Base-by-base conservation (phyloP, 345 rosid species). In the Ceriops zippeliana region DNA sequence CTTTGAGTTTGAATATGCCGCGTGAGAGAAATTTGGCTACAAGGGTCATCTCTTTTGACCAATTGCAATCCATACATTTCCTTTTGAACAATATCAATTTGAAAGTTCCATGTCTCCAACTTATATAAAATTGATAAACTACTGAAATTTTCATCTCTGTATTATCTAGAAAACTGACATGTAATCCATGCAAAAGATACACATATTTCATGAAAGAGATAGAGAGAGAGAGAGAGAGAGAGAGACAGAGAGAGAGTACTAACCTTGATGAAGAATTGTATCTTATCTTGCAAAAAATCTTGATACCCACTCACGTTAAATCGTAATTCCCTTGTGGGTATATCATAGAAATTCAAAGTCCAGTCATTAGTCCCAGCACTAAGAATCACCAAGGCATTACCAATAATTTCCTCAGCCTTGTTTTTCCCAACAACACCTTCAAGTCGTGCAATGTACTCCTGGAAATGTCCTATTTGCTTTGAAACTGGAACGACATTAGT, bases 291-390 rank as follows among this genome's bases (percentile, higher is more conserved):
- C 61, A 87, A 65, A 77, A 83, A 82, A 67, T 84, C 79, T 62
- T 85, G 93, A 53, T 81, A 91, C 15, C 69, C 78, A 5, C 62
- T 65, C 1, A 80, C 61, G 27, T 77, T 67, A 67, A 78, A 86
- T 76, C 74, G 58, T 20, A 16, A 1, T 59, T 80, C 75, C 71
- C 84, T 80, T 11, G 76, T 37, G 9, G 83, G 83, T 37, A 78
- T 26, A 49, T 79, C 83, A 34, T 83, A 87, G 52, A 69, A 83
- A 56, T 89, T 86, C 6, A 80, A 31, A 61, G 52, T 34, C 34
- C 84, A 75, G 69, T 87, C 93, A 32, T 91, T 89, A 19, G 88
- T 75, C 53, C 90, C 93, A 0, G 93, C 83, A 80, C 91, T 85
- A 7, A 87, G 28, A 27, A 85, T 7, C 35, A 80, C 78, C 24